Evolutionary conservation across 768 basidiomycete genomes (phyloP).

Genomic region (Boletus bicolor): DNA sequence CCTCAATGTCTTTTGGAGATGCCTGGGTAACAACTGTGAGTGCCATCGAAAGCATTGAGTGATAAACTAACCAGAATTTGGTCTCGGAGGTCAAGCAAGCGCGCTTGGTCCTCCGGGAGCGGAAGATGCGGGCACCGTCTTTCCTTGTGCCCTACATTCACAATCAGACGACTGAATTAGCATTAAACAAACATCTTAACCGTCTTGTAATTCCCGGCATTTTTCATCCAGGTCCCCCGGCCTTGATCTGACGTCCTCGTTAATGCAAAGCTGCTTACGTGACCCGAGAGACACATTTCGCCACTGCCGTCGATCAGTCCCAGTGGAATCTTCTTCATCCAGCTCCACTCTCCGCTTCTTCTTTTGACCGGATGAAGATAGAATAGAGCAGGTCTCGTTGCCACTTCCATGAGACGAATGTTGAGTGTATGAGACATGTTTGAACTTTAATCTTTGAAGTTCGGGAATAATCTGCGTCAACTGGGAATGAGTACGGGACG

Average conservation of each 20-base stretch:
- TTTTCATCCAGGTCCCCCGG: constrained; percentile 79
- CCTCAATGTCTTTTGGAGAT: constrained; percentile 90
- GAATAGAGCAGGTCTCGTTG: not conserved
- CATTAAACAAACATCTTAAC: constrained; percentile 33
- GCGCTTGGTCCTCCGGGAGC: constrained; percentile 57
- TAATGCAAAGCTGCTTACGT: constrained; percentile 89
- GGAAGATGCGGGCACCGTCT: constrained; percentile 79
- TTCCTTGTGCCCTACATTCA: constrained; percentile 51
- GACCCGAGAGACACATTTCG: constrained; percentile 86
- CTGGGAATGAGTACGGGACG: constrained; percentile 95
- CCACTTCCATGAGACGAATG: constrained; percentile 12
- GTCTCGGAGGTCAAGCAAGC: constrained; percentile 81
- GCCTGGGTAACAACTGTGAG: constrained; percentile 48
- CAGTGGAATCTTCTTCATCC: constrained; percentile 24
- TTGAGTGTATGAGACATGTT: constrained; percentile 21
- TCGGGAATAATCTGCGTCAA: constrained; percentile 89
- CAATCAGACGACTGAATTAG: constrained; percentile 1
- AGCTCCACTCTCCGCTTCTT: constrained; percentile 23
- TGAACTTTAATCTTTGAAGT: constrained; percentile 66
- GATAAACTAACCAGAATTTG: constrained; percentile 62
- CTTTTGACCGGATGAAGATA: constrained; percentile 1
- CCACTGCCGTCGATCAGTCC: constrained; percentile 27
- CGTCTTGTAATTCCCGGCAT: constrained; percentile 76
- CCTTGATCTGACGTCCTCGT: constrained; percentile 66
- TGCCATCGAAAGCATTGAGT: not conserved